Conservation (phyloP, 495 filamentous ascomycete species). For the Penicillium flavigenum region DNA sequence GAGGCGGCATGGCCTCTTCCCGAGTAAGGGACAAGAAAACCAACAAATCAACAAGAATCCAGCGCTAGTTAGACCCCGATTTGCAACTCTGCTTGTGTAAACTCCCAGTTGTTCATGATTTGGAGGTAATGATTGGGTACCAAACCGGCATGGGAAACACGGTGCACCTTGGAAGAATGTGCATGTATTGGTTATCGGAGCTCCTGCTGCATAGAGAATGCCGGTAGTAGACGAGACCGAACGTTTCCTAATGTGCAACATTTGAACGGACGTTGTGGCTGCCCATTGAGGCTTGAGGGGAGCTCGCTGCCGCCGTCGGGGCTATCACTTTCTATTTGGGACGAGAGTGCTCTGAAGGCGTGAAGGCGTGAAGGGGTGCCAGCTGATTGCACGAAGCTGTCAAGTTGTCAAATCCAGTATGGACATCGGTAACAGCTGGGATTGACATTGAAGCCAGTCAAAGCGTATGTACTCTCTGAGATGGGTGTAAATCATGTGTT, state of each 20-base stretch:
- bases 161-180: neutral
- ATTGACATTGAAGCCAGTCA: neutral
- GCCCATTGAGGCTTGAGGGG: neutral
- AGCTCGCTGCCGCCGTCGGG: neutral
- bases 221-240: neutral
- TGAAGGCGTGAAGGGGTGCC: neutral
- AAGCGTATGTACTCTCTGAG: neutral
- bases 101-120: neutral
- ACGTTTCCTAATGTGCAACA: neutral
- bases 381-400: neutral
- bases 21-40: neutral
- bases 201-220: neutral
- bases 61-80: neutral
- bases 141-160: neutral
- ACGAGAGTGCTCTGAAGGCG: neutral
- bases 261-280: neutral
- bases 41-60: neutral
- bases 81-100: neutral
- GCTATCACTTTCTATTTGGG: neutral
- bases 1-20: neutral
- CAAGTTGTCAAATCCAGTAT: neutral
- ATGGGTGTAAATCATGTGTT: slow-evolving; percentile 2
- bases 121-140: neutral
- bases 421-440: neutral
- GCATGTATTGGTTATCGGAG: neutral